phyloP scores from a whole-genome alignment of 2,329 filamentous ascomycete genomes.

The Stachybotrys chartarum region DNA sequence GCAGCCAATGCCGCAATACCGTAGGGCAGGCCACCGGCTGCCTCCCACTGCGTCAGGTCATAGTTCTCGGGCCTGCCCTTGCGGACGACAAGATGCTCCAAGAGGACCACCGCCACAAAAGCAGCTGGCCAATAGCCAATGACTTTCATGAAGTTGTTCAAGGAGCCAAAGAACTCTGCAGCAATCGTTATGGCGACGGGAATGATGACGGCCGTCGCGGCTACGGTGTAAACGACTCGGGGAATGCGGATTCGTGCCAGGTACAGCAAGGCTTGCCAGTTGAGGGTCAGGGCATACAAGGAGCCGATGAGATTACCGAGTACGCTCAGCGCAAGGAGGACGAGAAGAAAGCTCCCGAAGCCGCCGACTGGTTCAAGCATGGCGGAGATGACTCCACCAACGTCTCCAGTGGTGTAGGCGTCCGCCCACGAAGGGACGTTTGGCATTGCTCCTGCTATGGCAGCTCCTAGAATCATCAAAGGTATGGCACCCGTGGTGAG shows the following conservation, averaged over 20 bases:
- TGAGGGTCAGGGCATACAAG: conserved; percentile 30
- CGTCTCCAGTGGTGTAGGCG: conserved; percentile 18
- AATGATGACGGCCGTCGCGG: conserved; percentile 14
- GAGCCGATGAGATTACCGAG: conserved; percentile 31
- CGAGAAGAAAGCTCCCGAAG: conserved; percentile 29
- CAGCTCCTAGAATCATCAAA: conserved; percentile 30
- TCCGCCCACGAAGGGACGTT: conserved; percentile 20
- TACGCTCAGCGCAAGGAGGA: conserved; percentile 21
- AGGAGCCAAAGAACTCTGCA: conserved; percentile 30
- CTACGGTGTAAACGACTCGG: conserved; percentile 28
- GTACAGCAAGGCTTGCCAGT: conserved; percentile 31
- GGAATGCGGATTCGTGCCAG: conserved; percentile 32
- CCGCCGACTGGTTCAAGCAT: conserved; percentile 22
- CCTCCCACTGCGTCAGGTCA: not conserved
- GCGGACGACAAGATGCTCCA: not conserved
- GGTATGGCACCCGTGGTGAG: conserved; percentile 30
- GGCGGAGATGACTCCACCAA: conserved; percentile 21
- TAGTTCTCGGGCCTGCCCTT: not conserved
- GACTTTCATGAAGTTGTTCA: conserved; percentile 35
- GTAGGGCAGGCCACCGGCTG: not conserved
- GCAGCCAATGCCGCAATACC: not conserved
- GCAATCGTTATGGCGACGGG: conserved; percentile 34
- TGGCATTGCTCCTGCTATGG: conserved; percentile 25
- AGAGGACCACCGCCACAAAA: not conserved
- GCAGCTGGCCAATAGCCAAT: conserved; percentile 37